These are phyloP conservation scores for Xylaria cubensis DNA, from an alignment of 495 filamentous ascomycete genomes.

Conservation along the genomic window DNA sequence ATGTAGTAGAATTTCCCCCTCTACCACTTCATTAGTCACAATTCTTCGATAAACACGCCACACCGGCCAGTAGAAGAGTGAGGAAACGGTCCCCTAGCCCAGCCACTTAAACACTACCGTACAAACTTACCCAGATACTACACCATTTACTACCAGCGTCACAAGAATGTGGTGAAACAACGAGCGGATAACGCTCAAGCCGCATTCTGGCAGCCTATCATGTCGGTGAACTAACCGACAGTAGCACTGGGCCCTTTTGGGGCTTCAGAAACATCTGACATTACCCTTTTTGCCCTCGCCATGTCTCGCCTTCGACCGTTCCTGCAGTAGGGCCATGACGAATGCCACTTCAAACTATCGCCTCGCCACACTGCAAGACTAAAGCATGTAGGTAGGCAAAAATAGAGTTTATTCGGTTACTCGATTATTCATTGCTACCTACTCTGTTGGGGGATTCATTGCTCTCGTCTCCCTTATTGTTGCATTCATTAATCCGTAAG, in stretches of 20 bases:
- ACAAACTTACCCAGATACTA: neutral
- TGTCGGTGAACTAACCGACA: conserved; percentile 23
- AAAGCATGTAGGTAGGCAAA: conserved; percentile 18
- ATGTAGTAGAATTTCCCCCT: conserved; percentile 7
- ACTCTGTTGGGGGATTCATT: conserved; percentile 4
- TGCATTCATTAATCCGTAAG: conserved; percentile 13
- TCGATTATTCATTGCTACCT: neutral
- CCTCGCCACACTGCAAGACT: conserved; percentile 14
- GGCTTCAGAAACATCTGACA: conserved; percentile 17
- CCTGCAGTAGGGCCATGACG: conserved; percentile 28
- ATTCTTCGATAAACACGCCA: conserved; percentile 5
- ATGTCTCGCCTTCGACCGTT: conserved; percentile 25
- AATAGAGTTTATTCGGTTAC: conserved; percentile 7
- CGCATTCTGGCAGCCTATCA: conserved; percentile 22
- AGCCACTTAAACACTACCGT: neutral
- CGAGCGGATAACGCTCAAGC: conserved; percentile 22
- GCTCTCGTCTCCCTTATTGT: conserved; percentile 13
- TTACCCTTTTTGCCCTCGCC: neutral
- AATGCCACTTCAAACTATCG: conserved; percentile 19
- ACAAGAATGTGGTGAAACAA: conserved; percentile 20
- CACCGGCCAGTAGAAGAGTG: conserved; percentile 5
- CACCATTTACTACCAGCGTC: conserved; percentile 13
- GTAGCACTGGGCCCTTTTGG: conserved; percentile 16
- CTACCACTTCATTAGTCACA: conserved; percentile 8
- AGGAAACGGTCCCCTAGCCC: neutral